These are phyloP conservation scores for Yamadazyma sp. DNA, from an alignment of 1,139 yeast species.

Conservation along the genomic window DNA sequence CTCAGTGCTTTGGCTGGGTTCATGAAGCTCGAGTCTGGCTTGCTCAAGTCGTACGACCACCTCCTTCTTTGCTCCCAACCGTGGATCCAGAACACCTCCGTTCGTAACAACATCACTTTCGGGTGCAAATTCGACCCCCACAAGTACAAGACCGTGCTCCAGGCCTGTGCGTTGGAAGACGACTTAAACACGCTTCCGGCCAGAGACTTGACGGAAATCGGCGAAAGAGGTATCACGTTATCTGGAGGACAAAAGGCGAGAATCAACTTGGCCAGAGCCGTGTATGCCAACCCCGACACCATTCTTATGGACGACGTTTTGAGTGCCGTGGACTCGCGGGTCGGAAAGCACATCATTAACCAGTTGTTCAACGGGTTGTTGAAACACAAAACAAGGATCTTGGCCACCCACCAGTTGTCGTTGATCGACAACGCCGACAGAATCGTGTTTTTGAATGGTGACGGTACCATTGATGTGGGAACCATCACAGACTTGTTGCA, in stretches of 20 bases:
- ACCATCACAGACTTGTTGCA: constrained; percentile 35
- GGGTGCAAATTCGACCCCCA: constrained; percentile 29
- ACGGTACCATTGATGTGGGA: constrained; percentile 40
- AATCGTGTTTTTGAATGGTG: constrained; percentile 40
- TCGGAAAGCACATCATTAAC: constrained; percentile 45
- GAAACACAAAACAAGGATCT: constrained; percentile 37
- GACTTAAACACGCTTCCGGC: constrained; percentile 41
- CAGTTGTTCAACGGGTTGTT: constrained; percentile 37
- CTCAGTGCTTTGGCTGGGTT: constrained; percentile 55
- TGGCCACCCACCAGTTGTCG: constrained; percentile 50
- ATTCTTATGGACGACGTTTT: constrained; percentile 46
- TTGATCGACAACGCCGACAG: constrained; percentile 43
- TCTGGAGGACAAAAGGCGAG: constrained; percentile 54
- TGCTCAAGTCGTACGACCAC: constrained; percentile 38
- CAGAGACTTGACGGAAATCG: constrained; percentile 48
- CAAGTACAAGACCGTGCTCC: constrained; percentile 29
- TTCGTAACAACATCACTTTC: constrained; percentile 38
- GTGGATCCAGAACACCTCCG: constrained; percentile 45
- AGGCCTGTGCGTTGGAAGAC: constrained; percentile 36
- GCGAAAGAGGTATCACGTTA: constrained; percentile 49
- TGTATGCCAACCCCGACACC: constrained; percentile 40
- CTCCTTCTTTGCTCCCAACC: constrained; percentile 52
- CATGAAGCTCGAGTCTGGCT: constrained; percentile 47
- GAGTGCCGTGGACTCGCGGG: constrained; percentile 52
- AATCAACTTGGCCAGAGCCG: constrained; percentile 47